A percentile compares a stretch with the other conserved stretches of the same genome.
phyloP scores from a whole-genome alignment of 768 basidiomycete species.

The Phallus indusiatus region DNA sequence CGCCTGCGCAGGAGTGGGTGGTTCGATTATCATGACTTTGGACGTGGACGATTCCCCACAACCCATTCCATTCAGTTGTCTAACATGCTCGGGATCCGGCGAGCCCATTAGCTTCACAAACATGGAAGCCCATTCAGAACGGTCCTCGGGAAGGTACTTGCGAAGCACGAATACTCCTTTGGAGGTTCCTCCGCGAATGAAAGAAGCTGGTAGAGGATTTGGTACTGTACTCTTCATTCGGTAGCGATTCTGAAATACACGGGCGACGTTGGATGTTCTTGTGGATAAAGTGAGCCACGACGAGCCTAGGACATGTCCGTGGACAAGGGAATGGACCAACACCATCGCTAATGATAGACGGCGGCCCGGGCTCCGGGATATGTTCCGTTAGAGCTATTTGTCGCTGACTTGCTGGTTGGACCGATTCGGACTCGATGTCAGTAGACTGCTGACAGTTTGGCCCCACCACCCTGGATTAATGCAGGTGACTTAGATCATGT shows the following conservation, averaged over 20 bases:
- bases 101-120: conserved; percentile 77
- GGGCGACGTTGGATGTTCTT: no score
- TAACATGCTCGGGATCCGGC: conserved; percentile 55
- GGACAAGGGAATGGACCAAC: no score
- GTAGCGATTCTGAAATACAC: background rate
- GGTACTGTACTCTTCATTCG: conserved; percentile 1
- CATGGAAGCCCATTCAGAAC: conserved; percentile 45
- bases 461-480: no score
- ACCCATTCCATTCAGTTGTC: conserved; percentile 77
- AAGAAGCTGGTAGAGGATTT: conserved; percentile 33
- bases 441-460: no score
- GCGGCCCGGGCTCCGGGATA: no score
- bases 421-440: no score
- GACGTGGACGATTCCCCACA: conserved; percentile 68
- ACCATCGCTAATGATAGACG: no score
- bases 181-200: conserved; percentile 67
- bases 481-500: no score
- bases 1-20: conserved; percentile 33
- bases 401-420: no score
- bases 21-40: conserved; percentile 59
- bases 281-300: no score
- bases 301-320: no score
- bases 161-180: conserved; percentile 64
- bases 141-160: conserved; percentile 40
- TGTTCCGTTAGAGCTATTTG: no score